Evolutionary conservation across 352 stramenopile genomes (phyloP).

Genomic region (Globisporangium polare): DNA sequence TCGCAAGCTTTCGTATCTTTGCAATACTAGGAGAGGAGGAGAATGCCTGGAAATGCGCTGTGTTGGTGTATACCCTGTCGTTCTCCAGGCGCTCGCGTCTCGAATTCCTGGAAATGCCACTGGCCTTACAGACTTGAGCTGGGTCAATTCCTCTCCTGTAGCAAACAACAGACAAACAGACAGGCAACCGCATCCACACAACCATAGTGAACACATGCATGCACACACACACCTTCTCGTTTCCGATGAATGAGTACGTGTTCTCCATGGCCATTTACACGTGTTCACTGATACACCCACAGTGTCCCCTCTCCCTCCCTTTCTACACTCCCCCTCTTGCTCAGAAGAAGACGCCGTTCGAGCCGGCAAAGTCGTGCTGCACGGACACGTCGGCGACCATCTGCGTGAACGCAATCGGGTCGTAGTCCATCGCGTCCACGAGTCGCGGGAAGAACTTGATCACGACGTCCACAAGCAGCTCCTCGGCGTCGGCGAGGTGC

Average conservation of each 20-base stretch:
- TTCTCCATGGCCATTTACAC: slow-evolving; percentile 1
- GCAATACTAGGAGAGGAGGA: not conserved
- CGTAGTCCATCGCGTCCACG: slow-evolving; percentile 79
- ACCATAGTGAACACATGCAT: too few species aligned
- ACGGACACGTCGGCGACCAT: slow-evolving; percentile 42
- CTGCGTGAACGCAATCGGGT: slow-evolving; percentile 65
- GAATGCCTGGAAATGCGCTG: not conserved
- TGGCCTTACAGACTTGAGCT: not conserved
- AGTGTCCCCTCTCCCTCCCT: not conserved
- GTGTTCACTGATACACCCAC: slow-evolving; percentile 5
- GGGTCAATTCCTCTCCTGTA: too few species aligned
- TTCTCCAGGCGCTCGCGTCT: not conserved
- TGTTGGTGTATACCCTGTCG: not conserved
- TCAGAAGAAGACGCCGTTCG: slow-evolving; percentile 13
- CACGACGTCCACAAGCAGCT: slow-evolving; percentile 62
- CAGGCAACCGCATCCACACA: too few species aligned
- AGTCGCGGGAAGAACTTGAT: slow-evolving; percentile 60
- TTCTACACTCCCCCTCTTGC: not conserved
- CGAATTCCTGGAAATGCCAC: not conserved
- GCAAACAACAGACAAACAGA: too few species aligned
- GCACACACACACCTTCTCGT: too few species aligned
- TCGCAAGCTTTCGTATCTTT: not conserved
- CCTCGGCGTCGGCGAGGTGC: slow-evolving; percentile 41
- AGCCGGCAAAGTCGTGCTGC: not conserved
- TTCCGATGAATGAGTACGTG: slow-evolving; percentile 8